Evolutionary conservation across 2,329 filamentous ascomycete genomes (phyloP).

Genomic region (Aspergillus aculeatinus): DNA sequence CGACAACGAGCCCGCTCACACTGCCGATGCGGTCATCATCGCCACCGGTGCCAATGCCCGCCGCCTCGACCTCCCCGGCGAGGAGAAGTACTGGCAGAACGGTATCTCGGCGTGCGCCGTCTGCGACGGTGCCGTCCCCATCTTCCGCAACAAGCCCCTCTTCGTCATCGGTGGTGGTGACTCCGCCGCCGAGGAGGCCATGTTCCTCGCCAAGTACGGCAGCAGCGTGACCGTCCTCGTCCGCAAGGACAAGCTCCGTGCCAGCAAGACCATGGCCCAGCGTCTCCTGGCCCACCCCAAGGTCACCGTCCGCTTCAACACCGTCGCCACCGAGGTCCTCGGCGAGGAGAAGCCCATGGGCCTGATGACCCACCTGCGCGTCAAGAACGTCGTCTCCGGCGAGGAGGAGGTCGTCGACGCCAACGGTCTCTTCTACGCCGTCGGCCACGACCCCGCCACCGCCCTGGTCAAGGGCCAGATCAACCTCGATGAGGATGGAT

Average conservation of each 20-base stretch:
- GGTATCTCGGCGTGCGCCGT: constrained; percentile 96
- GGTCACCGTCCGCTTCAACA: constrained; percentile 86
- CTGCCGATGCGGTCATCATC: constrained; percentile 88
- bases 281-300: constrained; percentile 80
- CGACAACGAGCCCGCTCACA: constrained; percentile 70
- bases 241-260: constrained; percentile 79
- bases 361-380: constrained; percentile 81
- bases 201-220: constrained; percentile 97
- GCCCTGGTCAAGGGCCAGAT: constrained; percentile 86
- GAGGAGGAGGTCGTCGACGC: constrained; percentile 80
- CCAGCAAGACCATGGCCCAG: constrained; percentile 88
- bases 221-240: constrained; percentile 94
- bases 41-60: constrained; percentile 92
- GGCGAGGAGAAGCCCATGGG: constrained; percentile 73
- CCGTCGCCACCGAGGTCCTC: constrained; percentile 75
- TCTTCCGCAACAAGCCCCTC: constrained; percentile 94
- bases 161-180: constrained; percentile 96
- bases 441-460: constrained; percentile 94
- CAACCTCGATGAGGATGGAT: constrained; percentile 84
- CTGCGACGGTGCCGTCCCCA: constrained; percentile 93
- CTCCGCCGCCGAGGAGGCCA: constrained; percentile 93
- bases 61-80: constrained; percentile 77
- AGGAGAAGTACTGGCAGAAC: constrained; percentile 96
- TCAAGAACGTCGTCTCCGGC: constrained; percentile 76
- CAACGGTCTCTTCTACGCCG: constrained; percentile 93